phyloP scores from a whole-genome alignment of 306 rosid species.

The Acmispon strigosus region DNA sequence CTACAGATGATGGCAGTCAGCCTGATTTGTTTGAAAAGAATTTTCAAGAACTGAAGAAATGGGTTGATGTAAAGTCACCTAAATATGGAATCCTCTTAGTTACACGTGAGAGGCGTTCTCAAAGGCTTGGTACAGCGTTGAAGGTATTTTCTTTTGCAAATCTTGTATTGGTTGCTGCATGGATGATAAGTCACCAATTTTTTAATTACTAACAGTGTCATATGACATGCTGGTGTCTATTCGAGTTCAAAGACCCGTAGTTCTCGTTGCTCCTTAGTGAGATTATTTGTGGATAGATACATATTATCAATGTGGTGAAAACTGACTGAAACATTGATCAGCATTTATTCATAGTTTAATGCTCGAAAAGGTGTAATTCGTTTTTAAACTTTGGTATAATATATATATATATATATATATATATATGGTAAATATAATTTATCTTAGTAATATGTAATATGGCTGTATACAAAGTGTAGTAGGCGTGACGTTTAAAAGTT shows the following conservation, averaged over 20 bases:
- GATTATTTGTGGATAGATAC: not conserved
- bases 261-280: not conserved
- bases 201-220: constrained; percentile 1
- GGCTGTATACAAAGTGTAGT: too few relatives aligned
- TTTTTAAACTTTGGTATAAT: too few relatives aligned
- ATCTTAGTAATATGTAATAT: too few relatives aligned
- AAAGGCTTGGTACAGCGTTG: constrained; percentile 82
- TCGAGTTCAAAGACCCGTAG: not conserved
- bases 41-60: constrained; percentile 72
- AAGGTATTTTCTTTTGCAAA: constrained; percentile 48
- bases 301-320: not conserved
- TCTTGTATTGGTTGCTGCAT: constrained; percentile 11
- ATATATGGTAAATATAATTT: too few relatives aligned
- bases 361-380: too few relatives aligned
- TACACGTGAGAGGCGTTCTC: constrained; percentile 58
- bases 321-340: not conserved
- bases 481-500: too few relatives aligned
- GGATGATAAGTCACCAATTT: not conserved
- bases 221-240: not conserved
- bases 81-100: constrained; percentile 76
- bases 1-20: constrained; percentile 22
- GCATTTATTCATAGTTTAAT: too few relatives aligned
- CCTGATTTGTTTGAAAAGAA: constrained; percentile 69
- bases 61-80: constrained; percentile 77
- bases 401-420: too few relatives aligned